Evolutionary conservation across 306 rosid species (phyloP), one percentile per base, ranked within the genome.

Genomic region (Trifolium fragiferum): DNA sequence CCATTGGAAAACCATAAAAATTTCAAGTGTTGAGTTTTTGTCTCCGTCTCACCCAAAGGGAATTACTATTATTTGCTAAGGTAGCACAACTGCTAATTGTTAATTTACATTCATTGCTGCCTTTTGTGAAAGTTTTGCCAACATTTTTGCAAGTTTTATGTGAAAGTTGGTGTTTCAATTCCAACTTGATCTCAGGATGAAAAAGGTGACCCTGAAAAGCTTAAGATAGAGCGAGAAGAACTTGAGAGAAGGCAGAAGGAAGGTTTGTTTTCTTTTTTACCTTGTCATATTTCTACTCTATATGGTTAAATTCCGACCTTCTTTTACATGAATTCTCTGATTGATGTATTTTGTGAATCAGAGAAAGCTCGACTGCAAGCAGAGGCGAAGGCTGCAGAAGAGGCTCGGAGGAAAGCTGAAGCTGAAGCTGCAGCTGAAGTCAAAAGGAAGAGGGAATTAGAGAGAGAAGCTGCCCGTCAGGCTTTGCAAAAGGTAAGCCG

Each of bases 321-420:
- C 53, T 8, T 44, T 25, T 57, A 30, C 62, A 27, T 43, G 33
- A 80, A 50, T 61, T 14, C 8, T 55, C 23, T 74, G 49, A 65
- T 43, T 57, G 62, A n/a, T 72, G 44, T 55, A 59, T 33, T 64
- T 10, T 23, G 63, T 66, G 37, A 72, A 58, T 70, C 69, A 93
- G 98, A 91, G 85, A 93, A 91, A 88, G 98, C 98, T 35, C 89
- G 96, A 37, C 72, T 93, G 74, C 96, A 88, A 74, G 98, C 98
- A 2, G 97, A 91, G 82, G 98, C 97, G 16, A 86, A 86, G 78
- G 98, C 96, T 69, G 98, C 98, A 27, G 98, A 93, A 81, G 98
- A 88, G 72, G 96, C 96, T 83, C 89, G 81, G 61, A 87, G 72
- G 83, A 89, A 81, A 74, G 98, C 98, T 2, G 92, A 89, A 76